These are phyloP conservation scores for Allantophomopsis cytisporea DNA, from an alignment of 2,329 filamentous ascomycete species.

Conservation along the genomic window DNA sequence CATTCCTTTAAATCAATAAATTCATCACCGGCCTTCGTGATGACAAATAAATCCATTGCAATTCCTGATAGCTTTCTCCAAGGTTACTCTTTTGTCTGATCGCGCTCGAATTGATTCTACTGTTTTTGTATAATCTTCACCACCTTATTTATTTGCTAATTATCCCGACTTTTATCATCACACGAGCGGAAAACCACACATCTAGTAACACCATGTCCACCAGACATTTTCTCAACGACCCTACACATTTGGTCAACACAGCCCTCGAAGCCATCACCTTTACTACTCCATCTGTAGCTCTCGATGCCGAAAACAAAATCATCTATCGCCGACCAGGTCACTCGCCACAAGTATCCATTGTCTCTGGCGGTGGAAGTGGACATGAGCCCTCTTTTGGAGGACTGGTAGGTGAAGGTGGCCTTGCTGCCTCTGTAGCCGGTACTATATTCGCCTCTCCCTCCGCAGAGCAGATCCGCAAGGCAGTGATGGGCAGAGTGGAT, in stretches of 20 bases:
- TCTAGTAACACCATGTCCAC: slow-evolving; percentile 27
- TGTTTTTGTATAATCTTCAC: too few species aligned
- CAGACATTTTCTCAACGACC: slow-evolving; percentile 86
- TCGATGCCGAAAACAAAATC: slow-evolving; percentile 72
- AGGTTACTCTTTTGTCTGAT: too few species aligned
- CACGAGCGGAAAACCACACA: too few species aligned
- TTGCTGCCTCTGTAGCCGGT: slow-evolving; percentile 72
- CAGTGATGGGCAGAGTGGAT: slow-evolving; percentile 61
- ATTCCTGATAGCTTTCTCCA: too few species aligned
- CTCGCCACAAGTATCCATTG: slow-evolving; percentile 59
- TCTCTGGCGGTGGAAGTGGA: slow-evolving; percentile 81
- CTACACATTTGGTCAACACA: slow-evolving; percentile 61
- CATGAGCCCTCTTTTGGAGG: slow-evolving; percentile 82
- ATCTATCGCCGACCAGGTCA: slow-evolving; percentile 55
- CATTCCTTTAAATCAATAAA: too few species aligned
- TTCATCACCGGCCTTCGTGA: too few species aligned
- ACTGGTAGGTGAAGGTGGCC: slow-evolving; percentile 71
- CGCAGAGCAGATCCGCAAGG: slow-evolving; percentile 69
- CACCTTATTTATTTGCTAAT: too few species aligned
- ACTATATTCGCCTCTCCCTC: slow-evolving; percentile 77
- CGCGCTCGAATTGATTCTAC: too few species aligned
- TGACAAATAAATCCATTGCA: too few species aligned
- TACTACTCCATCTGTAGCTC: slow-evolving; percentile 71
- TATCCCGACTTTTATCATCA: too few species aligned
- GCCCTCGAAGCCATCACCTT: slow-evolving; percentile 67